These are phyloP conservation scores for Aspergillaceae sp. DNA, from an alignment of 2,329 filamentous ascomycete genomes.

Conservation along the genomic window DNA sequence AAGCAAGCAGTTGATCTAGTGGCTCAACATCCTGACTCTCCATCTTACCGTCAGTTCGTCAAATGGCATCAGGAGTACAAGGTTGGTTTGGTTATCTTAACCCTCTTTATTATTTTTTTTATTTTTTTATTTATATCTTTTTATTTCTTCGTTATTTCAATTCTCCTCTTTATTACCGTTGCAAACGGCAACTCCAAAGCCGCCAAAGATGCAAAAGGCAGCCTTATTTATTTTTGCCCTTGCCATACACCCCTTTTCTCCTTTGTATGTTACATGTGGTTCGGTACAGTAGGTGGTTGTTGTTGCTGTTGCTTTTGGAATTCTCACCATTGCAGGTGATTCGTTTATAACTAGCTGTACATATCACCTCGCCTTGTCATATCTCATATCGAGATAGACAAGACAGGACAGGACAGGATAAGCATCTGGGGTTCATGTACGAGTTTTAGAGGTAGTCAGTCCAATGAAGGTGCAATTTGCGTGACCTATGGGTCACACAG, in stretches of 20 bases:
- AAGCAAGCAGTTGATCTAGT: conserved; percentile 15
- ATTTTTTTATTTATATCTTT: conserved; percentile 2
- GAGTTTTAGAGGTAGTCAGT: conserved; percentile 14
- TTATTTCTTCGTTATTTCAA: conserved; percentile 1
- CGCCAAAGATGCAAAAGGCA: not conserved
- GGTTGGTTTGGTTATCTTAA: conserved; percentile 23
- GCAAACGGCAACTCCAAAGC: not conserved
- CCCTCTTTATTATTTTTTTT: conserved; percentile 12
- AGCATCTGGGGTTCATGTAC: not conserved
- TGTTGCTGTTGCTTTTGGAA: conserved; percentile 3
- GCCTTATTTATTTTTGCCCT: not conserved
- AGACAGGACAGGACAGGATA: too few relatives aligned
- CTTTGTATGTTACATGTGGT: not conserved
- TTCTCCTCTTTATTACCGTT: conserved; percentile 1
- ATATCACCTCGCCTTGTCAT: conserved; percentile 8
- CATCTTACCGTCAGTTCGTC: conserved; percentile 8
- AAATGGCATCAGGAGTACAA: conserved; percentile 20
- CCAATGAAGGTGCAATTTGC: conserved; percentile 14
- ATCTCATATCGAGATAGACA: conserved; percentile 3
- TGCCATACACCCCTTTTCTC: not conserved
- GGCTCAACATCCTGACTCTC: conserved; percentile 5
- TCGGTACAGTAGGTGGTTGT: not conserved
- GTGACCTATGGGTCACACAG: conserved; percentile 15
- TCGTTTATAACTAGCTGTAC: conserved; percentile 11
- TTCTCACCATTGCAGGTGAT: conserved; percentile 5